Evolutionary conservation across 1,139 yeast species (phyloP), one percentile per base, ranked within the genome.

Genomic region (Yamadazyma siamensis): DNA sequence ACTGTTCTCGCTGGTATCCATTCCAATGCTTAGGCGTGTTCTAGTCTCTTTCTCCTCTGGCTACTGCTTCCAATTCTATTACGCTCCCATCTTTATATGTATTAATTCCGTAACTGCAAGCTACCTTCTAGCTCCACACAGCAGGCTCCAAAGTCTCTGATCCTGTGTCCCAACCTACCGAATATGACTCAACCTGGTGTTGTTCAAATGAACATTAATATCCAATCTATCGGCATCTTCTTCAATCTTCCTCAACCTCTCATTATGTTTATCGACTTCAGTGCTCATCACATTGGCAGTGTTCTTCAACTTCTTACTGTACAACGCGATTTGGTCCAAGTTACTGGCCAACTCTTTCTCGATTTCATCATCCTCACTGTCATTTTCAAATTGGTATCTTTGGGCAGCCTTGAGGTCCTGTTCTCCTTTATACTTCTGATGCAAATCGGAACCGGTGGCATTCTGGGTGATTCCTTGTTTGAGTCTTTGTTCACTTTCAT

Each of bases 301-400:
- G 34, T 48, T 54, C 45, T 61, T 65, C 48, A 71, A 59, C 38
- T 62, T 70, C 44, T 55, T 56, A 8, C 75, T 66, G 47, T 61
- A 61, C 28, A 54, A 52, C 2, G 67, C 68, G 25, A 76, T 75
- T 54, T 71, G 76, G 39, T 73, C 77, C 52, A 75, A 59, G 46
- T 75, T 75, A 33, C 56, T 44, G 9, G 77, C 72, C 46, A 73
- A 59, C 40, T 75, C 79, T 44, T 73, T 73, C 46, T 75, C 81
- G 67, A 71, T 68, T 36, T 70, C 76, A 41, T 75, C 80, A 46
- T 75, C 81, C 44, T 75, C 80, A 29, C 67, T 65, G 47, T 75
- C 80, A 36, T 65, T 64, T 46, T 70, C 77, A 47, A 70, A 69
- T 44, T 70, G 76, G 47, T 69, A 70, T 32, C 75, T 38, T 40